Conservation (phyloP, 1,284 basidiomycete species). For the Ustilago nuda region DNA sequence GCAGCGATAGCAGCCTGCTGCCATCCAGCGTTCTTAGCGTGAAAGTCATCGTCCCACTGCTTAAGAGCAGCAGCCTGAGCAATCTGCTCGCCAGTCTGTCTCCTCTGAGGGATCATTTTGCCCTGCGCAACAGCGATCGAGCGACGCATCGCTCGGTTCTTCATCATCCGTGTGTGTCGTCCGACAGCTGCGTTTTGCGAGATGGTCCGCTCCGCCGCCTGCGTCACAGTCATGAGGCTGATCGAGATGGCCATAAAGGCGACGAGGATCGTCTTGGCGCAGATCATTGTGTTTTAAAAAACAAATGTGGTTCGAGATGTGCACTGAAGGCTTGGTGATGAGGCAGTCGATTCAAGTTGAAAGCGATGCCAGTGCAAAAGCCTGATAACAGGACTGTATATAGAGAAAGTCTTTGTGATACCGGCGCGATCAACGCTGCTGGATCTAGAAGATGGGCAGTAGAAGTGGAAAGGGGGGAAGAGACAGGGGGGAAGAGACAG, state of each 20-base stretch:
- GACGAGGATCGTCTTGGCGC: conserved; percentile 32
- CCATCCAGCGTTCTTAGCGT: conserved; percentile 55
- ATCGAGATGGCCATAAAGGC: conserved; percentile 43
- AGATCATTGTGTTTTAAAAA: conserved; percentile 23
- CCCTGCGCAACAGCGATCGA: conserved; percentile 28
- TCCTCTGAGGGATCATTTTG: conserved; percentile 37
- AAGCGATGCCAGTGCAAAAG: conserved; percentile 7
- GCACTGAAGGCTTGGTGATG: neutral
- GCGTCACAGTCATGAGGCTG: conserved; percentile 32
- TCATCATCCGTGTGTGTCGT: conserved; percentile 30
- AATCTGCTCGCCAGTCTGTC: conserved; percentile 45
- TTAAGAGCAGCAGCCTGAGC: conserved; percentile 43
- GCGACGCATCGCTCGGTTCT: conserved; percentile 30
- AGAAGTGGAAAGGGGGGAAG: conserved; percentile 12
- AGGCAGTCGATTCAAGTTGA: neutral
- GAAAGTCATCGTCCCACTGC: conserved; percentile 46
- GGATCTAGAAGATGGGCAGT: conserved; percentile 13
- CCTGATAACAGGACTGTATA: neutral
- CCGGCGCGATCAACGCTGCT: conserved; percentile 51
- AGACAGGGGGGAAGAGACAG: neutral
- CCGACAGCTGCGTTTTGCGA: conserved; percentile 47
- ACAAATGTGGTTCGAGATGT: too few species aligned
- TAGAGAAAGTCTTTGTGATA: conserved; percentile 4
- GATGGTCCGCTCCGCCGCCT: conserved; percentile 40
- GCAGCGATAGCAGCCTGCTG: conserved; percentile 55